Evolutionary conservation across 2,329 filamentous ascomycete species (phyloP), one percentile per base, ranked within the genome.

Genomic region (Colletotrichum spinosum): DNA sequence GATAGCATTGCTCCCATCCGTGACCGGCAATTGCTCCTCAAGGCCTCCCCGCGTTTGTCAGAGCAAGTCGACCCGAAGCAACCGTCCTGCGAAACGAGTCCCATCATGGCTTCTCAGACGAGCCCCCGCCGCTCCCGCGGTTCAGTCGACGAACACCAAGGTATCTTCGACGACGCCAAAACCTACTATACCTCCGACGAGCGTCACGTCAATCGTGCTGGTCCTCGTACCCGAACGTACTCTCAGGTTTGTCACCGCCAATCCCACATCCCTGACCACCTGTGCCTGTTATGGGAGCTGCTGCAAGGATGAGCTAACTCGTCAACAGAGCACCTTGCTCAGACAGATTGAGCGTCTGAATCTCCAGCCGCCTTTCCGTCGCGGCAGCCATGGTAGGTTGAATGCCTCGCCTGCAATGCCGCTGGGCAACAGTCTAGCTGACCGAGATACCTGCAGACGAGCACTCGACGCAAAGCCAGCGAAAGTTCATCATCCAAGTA

Each of bases 401-500:
- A 55, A 15, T 55, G 33, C 17, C 46, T 25, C 9, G 6, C 34
- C 12, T 15, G 25, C 10, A 17, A 11, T 17, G 9, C 25, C 44
- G n/a, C 1, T 10, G 17, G 6, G 44, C 8, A 15, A 11, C 10
- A 17, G 10, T 44, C 17, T 17, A 38, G 50, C 63, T 66, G 42
- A 66, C 48, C 41, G n/a, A 2, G 11, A n/a, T 33, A 46, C 6
- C 8, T 44, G 13, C 4, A 96, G 94, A 97, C 81, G 93, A 94
- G 77, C 82, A 84, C 52, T 86, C 88, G 39, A 81, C 49, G 9
- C 58, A 87, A 54, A 88, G 91, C 61, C 77, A 79, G 64, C 92
- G 93, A 67, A 91, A 90, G 70, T 97, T 97, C 78, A 85, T 97
- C 42, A 89, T 98, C 76, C 88, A 96, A 71, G 94, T 98, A 72